Conservation (phyloP, 257 asterid genomes). For the Solanum dulcamara region DNA sequence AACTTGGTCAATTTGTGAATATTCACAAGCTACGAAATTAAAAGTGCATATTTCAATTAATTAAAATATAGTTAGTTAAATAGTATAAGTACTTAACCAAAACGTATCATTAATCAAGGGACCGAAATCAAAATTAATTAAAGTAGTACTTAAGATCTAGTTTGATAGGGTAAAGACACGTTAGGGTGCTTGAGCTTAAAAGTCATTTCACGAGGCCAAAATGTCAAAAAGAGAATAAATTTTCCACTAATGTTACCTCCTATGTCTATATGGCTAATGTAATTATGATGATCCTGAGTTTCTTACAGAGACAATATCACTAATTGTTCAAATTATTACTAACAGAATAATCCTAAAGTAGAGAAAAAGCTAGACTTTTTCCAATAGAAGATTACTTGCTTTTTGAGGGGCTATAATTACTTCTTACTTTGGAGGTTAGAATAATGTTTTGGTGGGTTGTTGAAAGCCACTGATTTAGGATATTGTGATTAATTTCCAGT, state of each 20-base stretch:
- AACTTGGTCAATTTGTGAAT: not conserved
- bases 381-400: constrained; percentile 1
- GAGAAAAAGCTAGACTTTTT: not conserved
- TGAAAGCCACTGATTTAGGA: constrained; percentile 50
- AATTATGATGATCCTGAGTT: constrained; percentile 18
- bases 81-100: no score
- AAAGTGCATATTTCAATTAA: not conserved
- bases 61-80: no score
- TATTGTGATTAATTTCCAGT: not conserved
- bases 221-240: not conserved
- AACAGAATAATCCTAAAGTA: constrained; percentile 10
- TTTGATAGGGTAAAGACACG: not conserved
- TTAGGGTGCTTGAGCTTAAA: not conserved
- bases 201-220: not conserved
- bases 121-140: not conserved
- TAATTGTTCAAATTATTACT: constrained; percentile 11
- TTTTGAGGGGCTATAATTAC: not conserved
- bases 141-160: not conserved
- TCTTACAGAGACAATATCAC: not conserved
- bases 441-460: constrained; percentile 11
- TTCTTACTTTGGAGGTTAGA: not conserved
- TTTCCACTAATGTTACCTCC: not conserved
- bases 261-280: constrained; percentile 1
- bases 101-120: no score
- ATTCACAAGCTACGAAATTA: not conserved